Evolutionary conservation across 805 yeast species (phyloP), one percentile per base, ranked within the genome.

Genomic region (Cyberlindnera bimundalis): DNA sequence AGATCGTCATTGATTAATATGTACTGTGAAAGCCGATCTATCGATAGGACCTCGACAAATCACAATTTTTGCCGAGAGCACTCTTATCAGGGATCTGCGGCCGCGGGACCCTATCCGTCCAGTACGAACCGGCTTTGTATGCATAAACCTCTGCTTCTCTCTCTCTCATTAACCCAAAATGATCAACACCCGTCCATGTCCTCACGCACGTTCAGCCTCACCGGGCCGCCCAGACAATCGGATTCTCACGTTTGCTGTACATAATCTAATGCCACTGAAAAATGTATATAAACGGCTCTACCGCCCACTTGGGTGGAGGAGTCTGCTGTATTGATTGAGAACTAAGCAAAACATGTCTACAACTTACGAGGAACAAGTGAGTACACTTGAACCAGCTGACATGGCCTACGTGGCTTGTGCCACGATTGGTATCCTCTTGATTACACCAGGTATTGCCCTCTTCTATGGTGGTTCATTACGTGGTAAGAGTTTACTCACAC

Each of bases 391-490:
- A 27, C 52, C 70, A 1, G 66, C 70, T 8, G 79, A 74, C 50
- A 73, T 74, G 75, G 77, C 67, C 7, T 74, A 71, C 41, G 66
- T 73, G 27, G 58, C 59, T 20, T 44, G 50, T 44, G 58, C 56
- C 25, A 53, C 58, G 7, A 42, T 56, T 26, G 46, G 54, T 12
- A 48, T 90, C 37, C 74, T 89, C 64, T 70, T 89, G 49, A 91
- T 91, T 95, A 78, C 91, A 15, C 96, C 96, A 12, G 98, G 97
- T 19, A 79, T 91, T 54, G 96, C 95, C 3, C 82, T 90, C 53
- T 73, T 91, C 35, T 91, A 91, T 59, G 84, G 96, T 20, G 97
- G 51, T 11, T 40, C 47, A 2, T 29, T 47, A 25, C 40, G 97
- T 12, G 71, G 88, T 85, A 89, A 62, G 79, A 86, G 34, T 91